Percentiles rank a stretch among this genome's conserved stretches.
Conservation (phyloP, 441 rosid genomes). For the Capsella rubella region DNA sequence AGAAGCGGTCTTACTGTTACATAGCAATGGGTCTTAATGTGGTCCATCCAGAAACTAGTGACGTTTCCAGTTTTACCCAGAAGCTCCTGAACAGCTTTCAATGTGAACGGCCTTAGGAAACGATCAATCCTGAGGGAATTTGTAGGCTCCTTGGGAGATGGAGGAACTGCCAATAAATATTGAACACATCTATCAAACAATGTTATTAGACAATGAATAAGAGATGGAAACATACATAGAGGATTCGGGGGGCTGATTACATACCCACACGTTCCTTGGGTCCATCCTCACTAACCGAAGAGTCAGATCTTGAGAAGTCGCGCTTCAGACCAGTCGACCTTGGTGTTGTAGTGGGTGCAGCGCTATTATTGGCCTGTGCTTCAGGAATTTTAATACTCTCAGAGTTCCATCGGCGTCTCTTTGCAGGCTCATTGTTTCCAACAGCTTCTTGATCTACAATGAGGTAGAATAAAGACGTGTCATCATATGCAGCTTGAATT, state of each 20-base stretch:
- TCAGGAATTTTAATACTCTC: constrained; percentile 69
- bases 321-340: constrained; percentile 60
- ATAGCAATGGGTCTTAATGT: constrained; percentile 96
- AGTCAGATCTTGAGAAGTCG: constrained; percentile 71
- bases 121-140: constrained; percentile 83
- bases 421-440: constrained; percentile 70
- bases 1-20: constrained; percentile 67
- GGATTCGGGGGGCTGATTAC: constrained; percentile 36
- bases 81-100: constrained; percentile 97
- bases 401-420: constrained; percentile 91
- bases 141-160: constrained; percentile 77
- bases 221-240: constrained; percentile 27
- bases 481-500: constrained; percentile 3
- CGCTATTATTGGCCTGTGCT: constrained; percentile 52
- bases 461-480: constrained; percentile 2
- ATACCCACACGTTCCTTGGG: constrained; percentile 90
- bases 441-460: constrained; percentile 71
- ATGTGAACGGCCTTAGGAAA: constrained; percentile 92
- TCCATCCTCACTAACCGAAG: constrained; percentile 65
- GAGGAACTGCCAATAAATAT: constrained; percentile 70
- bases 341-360: constrained; percentile 61
- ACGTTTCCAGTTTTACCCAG: constrained; percentile 85
- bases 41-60: constrained; percentile 95
- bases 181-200: constrained; percentile 23
- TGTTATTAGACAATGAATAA: constrained; percentile 2